Evolutionary conservation across 1,284 basidiomycete species (phyloP), one percentile per base, ranked within the genome.

Genomic region (Sporisorium graminicola): DNA sequence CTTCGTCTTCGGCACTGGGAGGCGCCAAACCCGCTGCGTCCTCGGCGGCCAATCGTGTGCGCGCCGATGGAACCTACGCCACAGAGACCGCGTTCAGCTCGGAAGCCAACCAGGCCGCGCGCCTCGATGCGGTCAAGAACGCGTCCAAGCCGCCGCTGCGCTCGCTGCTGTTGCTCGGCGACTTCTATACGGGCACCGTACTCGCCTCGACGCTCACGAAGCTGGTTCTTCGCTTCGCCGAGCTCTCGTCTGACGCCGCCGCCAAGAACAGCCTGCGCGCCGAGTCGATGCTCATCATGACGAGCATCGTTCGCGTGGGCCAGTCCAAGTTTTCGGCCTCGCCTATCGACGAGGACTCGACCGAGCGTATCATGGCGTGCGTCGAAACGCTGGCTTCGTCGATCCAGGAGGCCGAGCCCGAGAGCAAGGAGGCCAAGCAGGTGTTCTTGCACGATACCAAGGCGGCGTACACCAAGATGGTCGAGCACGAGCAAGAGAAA

Each of bases 201-300:
- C 89, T 99, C 26, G 91, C 95, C 13, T 90, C 93, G 42, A 92
- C 95, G 1, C 87, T 99, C 69, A 94, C 94, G 61, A 99, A 99
- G 87, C 90, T 99, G 29, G 92, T 97, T 12, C 88, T 98, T 50
- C 90, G 95, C 26, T 94, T 92, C 84, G 88, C 90, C 22, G 90
- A 92, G 74, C 86, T 90, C 31, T 85, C 86, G 20, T 86, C 88
- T 58, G 88, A 90, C 40, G 88, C 90, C 56, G 95, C 95, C 79
- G 88, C 74, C 43, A 78, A 81, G 72, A 85, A 85, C 68, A 72
- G 76, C 43, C 56, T 98, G 12, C 90, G 93, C 29, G 96, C 96
- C 20, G 96, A 99, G 89, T 92, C 94, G 3, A 98, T 99, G 93
- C 89, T 99, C 66, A 95, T 99, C 85, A 98, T 99, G 96, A 92